phyloP scores from a whole-genome alignment of 2,329 filamentous ascomycete species.

The Graphiopsis chlorocephala region DNA sequence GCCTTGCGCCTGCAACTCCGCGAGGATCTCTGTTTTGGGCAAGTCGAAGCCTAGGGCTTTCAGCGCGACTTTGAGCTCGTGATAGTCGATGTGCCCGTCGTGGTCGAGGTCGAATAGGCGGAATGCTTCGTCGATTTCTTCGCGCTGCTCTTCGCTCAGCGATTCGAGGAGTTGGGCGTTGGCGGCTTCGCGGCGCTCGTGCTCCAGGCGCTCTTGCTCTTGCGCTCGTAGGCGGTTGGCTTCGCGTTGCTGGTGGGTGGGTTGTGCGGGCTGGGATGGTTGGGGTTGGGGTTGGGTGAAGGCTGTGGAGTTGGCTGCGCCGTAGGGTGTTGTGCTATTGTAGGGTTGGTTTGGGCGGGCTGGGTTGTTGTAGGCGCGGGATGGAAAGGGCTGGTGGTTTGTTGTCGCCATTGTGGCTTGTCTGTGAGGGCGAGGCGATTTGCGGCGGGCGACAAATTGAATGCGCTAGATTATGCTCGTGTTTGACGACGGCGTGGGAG shows the following conservation, averaged over 20 bases:
- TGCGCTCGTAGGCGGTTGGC: constrained; percentile 22
- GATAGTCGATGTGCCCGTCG: constrained; percentile 91
- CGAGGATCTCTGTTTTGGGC: constrained; percentile 78
- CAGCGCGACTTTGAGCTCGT: constrained; percentile 95
- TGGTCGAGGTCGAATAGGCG: constrained; percentile 95
- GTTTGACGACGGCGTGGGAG: background rate
- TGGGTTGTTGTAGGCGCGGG: constrained; percentile 50
- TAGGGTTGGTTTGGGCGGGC: constrained; percentile 37
- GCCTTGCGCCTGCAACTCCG: constrained; percentile 77
- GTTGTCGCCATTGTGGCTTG: constrained; percentile 50
- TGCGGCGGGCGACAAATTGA: background rate
- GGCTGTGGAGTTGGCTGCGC: constrained; percentile 24
- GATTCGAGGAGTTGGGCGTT: constrained; percentile 48
- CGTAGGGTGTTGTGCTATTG: constrained; percentile 31
- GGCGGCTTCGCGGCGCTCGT: constrained; percentile 43
- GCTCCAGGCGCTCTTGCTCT: constrained; percentile 36
- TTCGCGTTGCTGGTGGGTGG: constrained; percentile 40
- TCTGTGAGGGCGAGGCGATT: background rate
- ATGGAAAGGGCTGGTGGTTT: constrained; percentile 52
- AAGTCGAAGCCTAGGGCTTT: constrained; percentile 94
- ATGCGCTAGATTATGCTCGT: background rate
- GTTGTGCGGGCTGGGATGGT: constrained; percentile 15
- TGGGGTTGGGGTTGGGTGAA: constrained; percentile 29
- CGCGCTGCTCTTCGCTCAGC: constrained; percentile 82
- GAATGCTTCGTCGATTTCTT: constrained; percentile 94